phyloP scores from a whole-genome alignment of 495 filamentous ascomycete genomes.

The Neurospora sp. region DNA sequence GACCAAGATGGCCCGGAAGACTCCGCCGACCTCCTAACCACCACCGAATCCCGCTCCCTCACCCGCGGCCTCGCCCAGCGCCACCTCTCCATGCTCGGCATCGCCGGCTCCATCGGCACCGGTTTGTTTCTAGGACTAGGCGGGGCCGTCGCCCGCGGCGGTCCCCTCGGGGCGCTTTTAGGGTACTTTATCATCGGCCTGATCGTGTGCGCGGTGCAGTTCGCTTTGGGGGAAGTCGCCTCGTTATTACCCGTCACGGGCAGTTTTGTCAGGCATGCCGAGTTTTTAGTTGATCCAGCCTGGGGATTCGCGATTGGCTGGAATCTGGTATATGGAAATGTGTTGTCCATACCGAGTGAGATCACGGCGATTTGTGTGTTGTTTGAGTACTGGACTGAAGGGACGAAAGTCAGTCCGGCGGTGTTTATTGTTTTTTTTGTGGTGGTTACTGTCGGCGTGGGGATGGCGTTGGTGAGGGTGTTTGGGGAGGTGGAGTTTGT shows the following conservation, averaged over 20 bases:
- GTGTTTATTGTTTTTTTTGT: slow-evolving; percentile 49
- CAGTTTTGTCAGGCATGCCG: slow-evolving; percentile 51
- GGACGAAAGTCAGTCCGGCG: slow-evolving; percentile 27
- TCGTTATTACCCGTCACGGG: slow-evolving; percentile 54
- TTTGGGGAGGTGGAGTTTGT: slow-evolving; percentile 55
- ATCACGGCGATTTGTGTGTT: slow-evolving; percentile 52
- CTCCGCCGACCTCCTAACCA: slow-evolving; percentile 17
- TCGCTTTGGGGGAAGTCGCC: slow-evolving; percentile 49
- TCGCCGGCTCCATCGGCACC: slow-evolving; percentile 43
- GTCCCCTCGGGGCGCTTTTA: slow-evolving; percentile 40
- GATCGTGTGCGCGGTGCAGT: slow-evolving; percentile 41
- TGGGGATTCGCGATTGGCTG: slow-evolving; percentile 72
- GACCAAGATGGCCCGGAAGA: background rate
- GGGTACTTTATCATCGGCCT: slow-evolving; percentile 45
- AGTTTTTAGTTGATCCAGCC: slow-evolving; percentile 66
- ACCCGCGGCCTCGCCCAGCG: slow-evolving; percentile 33
- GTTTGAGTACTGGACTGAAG: slow-evolving; percentile 42
- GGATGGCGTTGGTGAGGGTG: slow-evolving; percentile 44
- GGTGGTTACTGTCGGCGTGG: slow-evolving; percentile 41
- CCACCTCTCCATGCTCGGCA: slow-evolving; percentile 40
- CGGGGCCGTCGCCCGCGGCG: slow-evolving; percentile 35
- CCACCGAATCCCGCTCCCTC: slow-evolving; percentile 27
- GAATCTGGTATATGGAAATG: slow-evolving; percentile 42
- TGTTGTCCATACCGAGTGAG: slow-evolving; percentile 46
- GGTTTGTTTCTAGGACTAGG: slow-evolving; percentile 44